Percentiles rank a stretch among this genome's conserved stretches.
phyloP scores from a whole-genome alignment of 192 early-diverging fungal genomes.

The Umbelopsis ramanniana region DNA sequence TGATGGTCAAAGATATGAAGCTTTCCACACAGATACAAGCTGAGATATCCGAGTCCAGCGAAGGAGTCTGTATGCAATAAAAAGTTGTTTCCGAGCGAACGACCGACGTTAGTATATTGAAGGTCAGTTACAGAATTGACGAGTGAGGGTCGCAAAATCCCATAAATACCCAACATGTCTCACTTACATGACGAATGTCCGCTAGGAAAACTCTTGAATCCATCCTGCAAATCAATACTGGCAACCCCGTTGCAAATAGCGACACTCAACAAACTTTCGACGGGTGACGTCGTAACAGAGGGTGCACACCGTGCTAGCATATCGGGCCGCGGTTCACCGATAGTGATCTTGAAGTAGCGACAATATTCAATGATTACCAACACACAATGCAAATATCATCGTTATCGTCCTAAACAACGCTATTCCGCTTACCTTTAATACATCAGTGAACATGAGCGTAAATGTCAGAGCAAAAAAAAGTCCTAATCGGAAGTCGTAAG shows the following conservation, averaged over 20 bases:
- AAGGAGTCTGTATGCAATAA: constrained; percentile 53
- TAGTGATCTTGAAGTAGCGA: constrained; percentile 39
- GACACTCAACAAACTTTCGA: constrained; percentile 59
- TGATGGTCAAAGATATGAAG: constrained; percentile 72
- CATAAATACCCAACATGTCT: constrained; percentile 2
- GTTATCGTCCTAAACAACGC: neutral
- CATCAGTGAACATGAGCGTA: constrained; percentile 53
- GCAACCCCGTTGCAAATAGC: constrained; percentile 62
- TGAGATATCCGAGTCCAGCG: constrained; percentile 70
- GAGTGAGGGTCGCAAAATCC: no score
- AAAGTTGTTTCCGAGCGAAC: neutral
- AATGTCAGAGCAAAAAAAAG: constrained; percentile 49
- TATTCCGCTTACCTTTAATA: constrained; percentile 47
- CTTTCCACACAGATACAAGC: constrained; percentile 75
- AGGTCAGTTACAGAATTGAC: neutral
- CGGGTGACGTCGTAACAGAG: constrained; percentile 47
- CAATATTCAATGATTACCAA: neutral
- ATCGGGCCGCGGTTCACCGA: constrained; percentile 57
- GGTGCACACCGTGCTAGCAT: constrained; percentile 54
- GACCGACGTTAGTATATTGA: no score
- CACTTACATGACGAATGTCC: constrained; percentile 82
- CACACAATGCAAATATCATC: neutral
- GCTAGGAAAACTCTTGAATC: constrained; percentile 85
- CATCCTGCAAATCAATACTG: constrained; percentile 62
- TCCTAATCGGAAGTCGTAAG: constrained; percentile 24